phyloP scores from a whole-genome alignment of 345 rosid genomes.

The Nasturtium officinale region DNA sequence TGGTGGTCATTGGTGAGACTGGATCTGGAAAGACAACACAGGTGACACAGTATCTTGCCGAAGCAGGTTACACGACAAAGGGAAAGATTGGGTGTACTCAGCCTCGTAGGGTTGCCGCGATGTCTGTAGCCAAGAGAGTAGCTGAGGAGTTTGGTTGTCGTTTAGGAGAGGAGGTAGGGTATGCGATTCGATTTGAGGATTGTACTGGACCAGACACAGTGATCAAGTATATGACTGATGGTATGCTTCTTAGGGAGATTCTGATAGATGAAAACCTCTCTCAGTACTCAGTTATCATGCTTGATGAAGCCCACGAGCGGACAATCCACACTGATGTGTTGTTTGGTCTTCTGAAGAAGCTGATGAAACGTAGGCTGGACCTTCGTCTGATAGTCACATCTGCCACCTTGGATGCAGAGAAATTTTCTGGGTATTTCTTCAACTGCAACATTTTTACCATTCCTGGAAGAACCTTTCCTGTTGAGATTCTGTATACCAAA shows the following conservation, averaged over 20 bases:
- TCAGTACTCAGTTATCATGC: constrained; percentile 81
- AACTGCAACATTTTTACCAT: constrained; percentile 80
- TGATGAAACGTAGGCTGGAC: constrained; percentile 65
- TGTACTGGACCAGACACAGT: constrained; percentile 87
- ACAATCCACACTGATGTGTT: constrained; percentile 84
- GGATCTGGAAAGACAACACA: constrained; percentile 89
- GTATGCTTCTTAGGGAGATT: constrained; percentile 82
- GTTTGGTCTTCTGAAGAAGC: constrained; percentile 77
- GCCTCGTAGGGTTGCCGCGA: constrained; percentile 86
- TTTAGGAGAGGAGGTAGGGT: constrained; percentile 84
- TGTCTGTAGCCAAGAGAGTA: constrained; percentile 87
- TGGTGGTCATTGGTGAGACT: constrained; percentile 87
- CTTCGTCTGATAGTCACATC: constrained; percentile 78
- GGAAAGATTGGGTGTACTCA: constrained; percentile 90
- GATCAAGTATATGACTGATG: constrained; percentile 89
- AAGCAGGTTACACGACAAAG: constrained; percentile 71
- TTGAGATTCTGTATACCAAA: constrained; percentile 73
- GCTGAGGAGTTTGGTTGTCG: constrained; percentile 94
- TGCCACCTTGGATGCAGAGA: constrained; percentile 84
- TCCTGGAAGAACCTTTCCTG: constrained; percentile 86
- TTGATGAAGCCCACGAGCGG: constrained; percentile 90
- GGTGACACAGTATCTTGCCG: constrained; percentile 83
- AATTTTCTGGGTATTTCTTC: constrained; percentile 79
- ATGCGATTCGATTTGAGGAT: constrained; percentile 82
- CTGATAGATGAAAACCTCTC: constrained; percentile 67